A percentile compares a stretch with the other conserved stretches of the same genome.
Conservation (phyloP, 108 stramenopile genomes). For the Cyclotella choctawhatcheeana region DNA sequence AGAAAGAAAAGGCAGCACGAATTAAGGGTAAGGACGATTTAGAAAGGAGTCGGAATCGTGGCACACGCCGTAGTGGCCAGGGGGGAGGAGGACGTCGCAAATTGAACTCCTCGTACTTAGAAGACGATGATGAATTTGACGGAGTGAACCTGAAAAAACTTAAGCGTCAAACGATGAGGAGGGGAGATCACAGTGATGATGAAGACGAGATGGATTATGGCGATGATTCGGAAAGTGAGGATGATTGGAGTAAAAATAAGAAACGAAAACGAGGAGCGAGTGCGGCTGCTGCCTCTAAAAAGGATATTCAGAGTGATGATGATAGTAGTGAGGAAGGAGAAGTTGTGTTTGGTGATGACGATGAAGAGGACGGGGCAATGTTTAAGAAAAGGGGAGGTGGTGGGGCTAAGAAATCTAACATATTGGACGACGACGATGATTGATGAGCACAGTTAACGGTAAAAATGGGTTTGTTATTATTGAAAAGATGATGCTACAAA, state of each 20-base stretch:
- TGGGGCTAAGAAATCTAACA: conserved; percentile 32
- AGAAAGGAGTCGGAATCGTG: conserved; percentile 60
- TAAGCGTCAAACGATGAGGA: conserved; percentile 60
- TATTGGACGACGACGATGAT: conserved; percentile 69
- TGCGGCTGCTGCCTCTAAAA: conserved; percentile 26
- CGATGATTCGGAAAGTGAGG: conserved; percentile 71
- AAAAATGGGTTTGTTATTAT: no score
- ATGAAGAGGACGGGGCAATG: conserved; percentile 54
- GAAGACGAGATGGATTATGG: conserved; percentile 75
- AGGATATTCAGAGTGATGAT: conserved; percentile 41
- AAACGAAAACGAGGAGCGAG: conserved; percentile 33
- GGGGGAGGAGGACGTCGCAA: conserved; percentile 52
- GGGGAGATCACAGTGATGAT: conserved; percentile 37
- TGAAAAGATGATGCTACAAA: no score
- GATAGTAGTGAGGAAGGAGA: conserved; percentile 64
- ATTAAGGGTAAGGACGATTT: conserved; percentile 76
- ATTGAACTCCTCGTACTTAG: conserved; percentile 75
- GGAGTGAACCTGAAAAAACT: conserved; percentile 65
- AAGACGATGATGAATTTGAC: conserved; percentile 83
- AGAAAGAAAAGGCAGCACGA: conserved; percentile 73
- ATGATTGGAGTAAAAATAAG: conserved; percentile 60
- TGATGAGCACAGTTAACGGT: no score
- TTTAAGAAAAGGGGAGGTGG: conserved; percentile 43
- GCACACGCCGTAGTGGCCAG: conserved; percentile 16
- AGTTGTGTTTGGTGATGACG: conserved; percentile 62